A percentile compares a stretch with the other conserved stretches of the same genome.
These are phyloP conservation scores for Schizophyllum commune DNA, from an alignment of 1,284 basidiomycete species.

Conservation along the genomic window DNA sequence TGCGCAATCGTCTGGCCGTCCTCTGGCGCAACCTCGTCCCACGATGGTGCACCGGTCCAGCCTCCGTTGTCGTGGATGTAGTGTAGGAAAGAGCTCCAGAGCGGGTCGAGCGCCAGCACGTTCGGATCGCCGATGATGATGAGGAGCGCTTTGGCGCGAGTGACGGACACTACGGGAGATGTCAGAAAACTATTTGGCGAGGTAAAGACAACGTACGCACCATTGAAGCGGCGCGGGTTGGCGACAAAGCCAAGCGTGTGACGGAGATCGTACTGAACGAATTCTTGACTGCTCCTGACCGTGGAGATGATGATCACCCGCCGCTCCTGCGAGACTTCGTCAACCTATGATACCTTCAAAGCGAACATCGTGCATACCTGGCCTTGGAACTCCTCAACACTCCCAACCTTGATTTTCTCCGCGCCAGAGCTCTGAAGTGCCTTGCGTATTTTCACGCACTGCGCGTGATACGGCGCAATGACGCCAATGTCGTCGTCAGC, in stretches of 20 bases:
- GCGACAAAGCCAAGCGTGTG: slow-evolving; percentile 45
- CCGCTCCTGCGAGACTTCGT: slow-evolving; percentile 24
- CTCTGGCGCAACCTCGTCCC: slow-evolving; percentile 26
- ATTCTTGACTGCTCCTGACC: slow-evolving; percentile 49
- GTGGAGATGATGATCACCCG: slow-evolving; percentile 58
- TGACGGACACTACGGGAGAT: slow-evolving; percentile 22
- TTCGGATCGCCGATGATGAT: slow-evolving; percentile 49
- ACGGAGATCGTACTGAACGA: slow-evolving; percentile 36
- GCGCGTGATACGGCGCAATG: slow-evolving; percentile 46
- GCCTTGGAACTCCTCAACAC: slow-evolving; percentile 56
- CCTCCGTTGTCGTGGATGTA: slow-evolving; percentile 37
- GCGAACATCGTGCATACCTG: slow-evolving; percentile 30
- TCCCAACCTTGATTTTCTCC: slow-evolving; percentile 40
- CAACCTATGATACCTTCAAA: background rate
- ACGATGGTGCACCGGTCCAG: slow-evolving; percentile 36
- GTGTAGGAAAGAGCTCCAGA: slow-evolving; percentile 48
- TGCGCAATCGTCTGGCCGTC: slow-evolving; percentile 10
- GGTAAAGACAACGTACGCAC: slow-evolving; percentile 20
- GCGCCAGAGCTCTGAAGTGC: slow-evolving; percentile 21
- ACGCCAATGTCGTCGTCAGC: slow-evolving; percentile 38
- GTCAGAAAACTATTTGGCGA: slow-evolving; percentile 29
- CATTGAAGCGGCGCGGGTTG: slow-evolving; percentile 55
- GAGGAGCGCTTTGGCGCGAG: slow-evolving; percentile 48
- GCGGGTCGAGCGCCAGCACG: slow-evolving; percentile 41
- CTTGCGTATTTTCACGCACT: slow-evolving; percentile 37